Evolutionary conservation across 805 yeast genomes (phyloP).

Genomic region (Wickerhamomyces sydowiorum): DNA sequence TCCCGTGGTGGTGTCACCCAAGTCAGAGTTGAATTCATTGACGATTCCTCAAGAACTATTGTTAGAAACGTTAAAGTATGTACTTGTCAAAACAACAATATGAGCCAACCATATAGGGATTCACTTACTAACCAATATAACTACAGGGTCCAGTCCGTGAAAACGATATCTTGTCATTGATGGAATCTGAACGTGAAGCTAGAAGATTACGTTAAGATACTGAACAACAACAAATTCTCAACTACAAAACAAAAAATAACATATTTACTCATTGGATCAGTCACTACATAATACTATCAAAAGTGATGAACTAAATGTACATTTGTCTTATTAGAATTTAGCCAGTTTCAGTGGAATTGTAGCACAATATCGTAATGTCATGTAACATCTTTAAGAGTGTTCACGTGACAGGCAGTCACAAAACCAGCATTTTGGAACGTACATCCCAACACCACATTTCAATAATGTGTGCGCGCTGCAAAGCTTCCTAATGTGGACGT

Average conservation of each 20-base stretch:
- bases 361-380: not conserved
- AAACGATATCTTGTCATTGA: slow-evolving; percentile 96
- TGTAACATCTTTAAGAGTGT: too few relatives aligned
- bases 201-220: slow-evolving; percentile 75
- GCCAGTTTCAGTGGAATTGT: slow-evolving; percentile 1
- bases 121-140: slow-evolving; percentile 6
- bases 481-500: too few relatives aligned
- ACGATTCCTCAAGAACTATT: slow-evolving; percentile 90
- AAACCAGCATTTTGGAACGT: not conserved
- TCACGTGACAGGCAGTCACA: slow-evolving; percentile 15
- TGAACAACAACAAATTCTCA: slow-evolving; percentile 10
- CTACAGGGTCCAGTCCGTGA: slow-evolving; percentile 85
- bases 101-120: not conserved
- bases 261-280: not conserved
- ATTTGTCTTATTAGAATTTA: slow-evolving; percentile 14
- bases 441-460: slow-evolving; percentile 11
- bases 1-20: slow-evolving; percentile 99
- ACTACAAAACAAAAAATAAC: not conserved
- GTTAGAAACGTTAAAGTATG: slow-evolving; percentile 85
- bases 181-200: slow-evolving; percentile 99
- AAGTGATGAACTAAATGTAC: slow-evolving; percentile 22
- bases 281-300: slow-evolving; percentile 1
- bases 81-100: not conserved
- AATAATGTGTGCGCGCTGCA: too few relatives aligned
- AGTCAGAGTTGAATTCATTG: slow-evolving; percentile 96